Evolutionary conservation across 495 filamentous ascomycete genomes (phyloP), one percentile per base, ranked within the genome.

Genomic region (Acidomyces sp.): DNA sequence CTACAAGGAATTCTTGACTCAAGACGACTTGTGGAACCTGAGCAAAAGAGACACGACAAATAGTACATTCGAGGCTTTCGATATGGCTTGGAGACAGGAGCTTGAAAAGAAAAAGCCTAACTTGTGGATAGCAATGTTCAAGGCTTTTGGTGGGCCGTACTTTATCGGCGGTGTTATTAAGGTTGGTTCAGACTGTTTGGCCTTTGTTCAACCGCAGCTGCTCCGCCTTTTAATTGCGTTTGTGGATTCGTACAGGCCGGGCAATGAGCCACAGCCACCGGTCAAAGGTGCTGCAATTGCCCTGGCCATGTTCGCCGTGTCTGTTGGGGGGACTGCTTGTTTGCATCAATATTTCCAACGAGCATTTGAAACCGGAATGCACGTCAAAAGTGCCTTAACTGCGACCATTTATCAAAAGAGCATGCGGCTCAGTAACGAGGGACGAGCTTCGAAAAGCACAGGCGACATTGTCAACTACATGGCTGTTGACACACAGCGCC

Each of bases 401-500:
- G 80, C 86, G 0, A 72, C 87, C 38, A 95, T 96, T 44, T 99
- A 95, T 55, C 70, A 78, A 30, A 99, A 99, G 62, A 78, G 84
- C 1, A 68, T 94, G 55, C 80, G 72, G 37, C 68, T 99, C 9
- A 93, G 86, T 0, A 95, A 92, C 52, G 92, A 99, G 62, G 92
- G 88, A 12, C 72, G 88, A 29, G 70, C 82, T n/a, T 54, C 75
- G 17, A 94, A 96, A 62, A 85, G 85, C 2, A 96, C 92, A 1
- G 92, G 92, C 34, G 92, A 99, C 58, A 95, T 96, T 60, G 92
- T 99, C 50, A 99, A 96, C 52, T 84, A 92, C 57, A 96, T 96
- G 85, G 90, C 92, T 18, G 87, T 96, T 16, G 92, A 99, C 59
- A 87, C 86, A 31, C 90, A 96, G 55, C 75, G 92, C 22, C 69